Percentiles rank a stretch among this genome's conserved stretches.
Conservation (phyloP, 2,329 filamentous ascomycete genomes). For the Biscogniauxia mediterranea region DNA sequence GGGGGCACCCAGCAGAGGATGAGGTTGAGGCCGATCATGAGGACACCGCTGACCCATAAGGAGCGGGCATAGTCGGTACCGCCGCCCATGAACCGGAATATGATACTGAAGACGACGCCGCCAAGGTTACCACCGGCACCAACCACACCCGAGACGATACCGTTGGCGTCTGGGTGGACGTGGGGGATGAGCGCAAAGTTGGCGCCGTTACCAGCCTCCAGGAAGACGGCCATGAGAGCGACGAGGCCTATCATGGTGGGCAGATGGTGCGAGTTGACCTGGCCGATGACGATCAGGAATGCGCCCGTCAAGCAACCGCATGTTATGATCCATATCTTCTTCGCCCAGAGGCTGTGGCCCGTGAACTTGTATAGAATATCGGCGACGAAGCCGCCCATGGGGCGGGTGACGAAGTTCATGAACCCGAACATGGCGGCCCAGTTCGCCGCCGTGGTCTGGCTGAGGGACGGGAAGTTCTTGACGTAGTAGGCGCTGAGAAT, state of each 20-base stretch:
- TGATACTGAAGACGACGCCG: constrained; percentile 79
- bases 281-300: constrained; percentile 60
- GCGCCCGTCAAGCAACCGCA: constrained; percentile 62
- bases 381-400: constrained; percentile 59
- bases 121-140: constrained; percentile 83
- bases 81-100: constrained; percentile 69
- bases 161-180: constrained; percentile 80
- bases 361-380: constrained; percentile 47
- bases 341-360: constrained; percentile 40
- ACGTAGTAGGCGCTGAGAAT: constrained; percentile 59
- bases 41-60: constrained; percentile 80
- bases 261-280: constrained; percentile 59
- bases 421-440: constrained; percentile 76
- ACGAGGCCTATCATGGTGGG: constrained; percentile 74
- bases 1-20: constrained; percentile 56
- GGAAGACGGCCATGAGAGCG: constrained; percentile 74
- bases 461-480: constrained; percentile 57
- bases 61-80: constrained; percentile 65
- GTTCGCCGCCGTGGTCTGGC: constrained; percentile 54
- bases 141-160: constrained; percentile 71
- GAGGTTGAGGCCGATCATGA: constrained; percentile 69
- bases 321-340: constrained; percentile 58
- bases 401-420: constrained; percentile 66
- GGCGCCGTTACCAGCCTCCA: constrained; percentile 81
- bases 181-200: constrained; percentile 87